Base-by-base conservation (phyloP, 2,329 filamentous ascomycete species). In the Aspergillus versicolor region DNA sequence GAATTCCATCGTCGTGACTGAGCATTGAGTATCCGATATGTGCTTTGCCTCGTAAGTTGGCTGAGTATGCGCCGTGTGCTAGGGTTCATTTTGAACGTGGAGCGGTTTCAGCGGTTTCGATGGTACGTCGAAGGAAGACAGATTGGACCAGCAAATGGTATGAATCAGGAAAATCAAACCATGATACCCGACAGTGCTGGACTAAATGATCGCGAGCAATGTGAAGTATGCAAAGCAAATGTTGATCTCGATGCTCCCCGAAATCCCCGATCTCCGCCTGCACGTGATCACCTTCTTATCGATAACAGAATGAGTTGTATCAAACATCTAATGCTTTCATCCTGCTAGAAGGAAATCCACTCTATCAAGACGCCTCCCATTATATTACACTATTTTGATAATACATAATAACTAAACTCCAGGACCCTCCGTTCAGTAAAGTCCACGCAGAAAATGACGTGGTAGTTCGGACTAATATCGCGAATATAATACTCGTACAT, bases 1-100 rank as follows among this genome's bases (percentile, higher is more conserved):
- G 70, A 72, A 59, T 63, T 70, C 51, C 65, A 74, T 70, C 72
- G 69, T 51, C 61, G 61, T 24, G 59, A 56, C 44, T 53, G 60
- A 57, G 54, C 54, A 22, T 45, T 52, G 38, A 65, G 54, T 30
- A 51, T 53, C 47, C 59, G 48, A 34, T 55, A 62, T 52, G 59
- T 61, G 54, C 61, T 61, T 57, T 57, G 63, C 40, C 62, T 63
- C n/a, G 67, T 52, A 40, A 66, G 48, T 52, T 66, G 67, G 58
- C 63, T 65, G 58, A 65, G 60, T 30, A 67, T 64, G 60, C 71
- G 69, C 61, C 63, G 66, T 15, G 68, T 63, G 43, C 61, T 58
- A 53, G 62, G 59, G 47, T 69, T 73, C 70, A 73, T 73, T 34
- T 53, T 57, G 21, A 34, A n/a, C 4, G 21, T 15, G 21, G 37